Base-by-base conservation (phyloP, 805 yeast genomes). In the Yarrowia sp. region DNA sequence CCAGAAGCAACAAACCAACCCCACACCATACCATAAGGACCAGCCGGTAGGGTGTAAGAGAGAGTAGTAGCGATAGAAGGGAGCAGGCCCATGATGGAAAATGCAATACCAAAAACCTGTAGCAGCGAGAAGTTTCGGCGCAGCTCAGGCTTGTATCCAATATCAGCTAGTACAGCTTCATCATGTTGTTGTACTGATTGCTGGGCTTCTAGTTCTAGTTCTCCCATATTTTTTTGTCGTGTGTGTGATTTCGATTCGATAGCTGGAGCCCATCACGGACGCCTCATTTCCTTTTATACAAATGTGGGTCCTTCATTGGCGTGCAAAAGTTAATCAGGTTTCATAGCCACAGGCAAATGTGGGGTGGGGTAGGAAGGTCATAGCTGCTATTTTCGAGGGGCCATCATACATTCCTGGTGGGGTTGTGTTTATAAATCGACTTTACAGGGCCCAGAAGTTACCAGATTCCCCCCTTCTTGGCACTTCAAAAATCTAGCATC, bases 81-180 rank as follows among this genome's bases (percentile, higher is more conserved):
- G 47, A 87, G 76, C 51, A 87, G 74, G 9, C 90, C 89, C 90
- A 88, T 87, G 72, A 87, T 86, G 15, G 86, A 81, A 70, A 86
- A 87, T 3, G 90, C 88, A 65, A 87, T 84, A 64, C 89, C 90
- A 71, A 87, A 87, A 28, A 86, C 86, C 73, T 86, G 88, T 41
- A 84, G 65, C 1, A 87, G 81, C 1, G 86, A 79, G 71, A 85
- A 87, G 43, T 80, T 80, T 74, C 92, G 81, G 48, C 78, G 78
- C 62, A 87, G 77, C 71, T 88, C 92, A 71, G 86, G 88, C 71
- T 85, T 85, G 73, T 88, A 87, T 11, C 92, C 92, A n/a, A 88
- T 83, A 67, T 84, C 84, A 66, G 70, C 71, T 48, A 76, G 71
- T 38, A 74, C 61, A n/a, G 61, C 61, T 1, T 55, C 47, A 41